Conservation (phyloP, 2,329 filamentous ascomycete genomes). For the Ceratocystis ficicola region DNA sequence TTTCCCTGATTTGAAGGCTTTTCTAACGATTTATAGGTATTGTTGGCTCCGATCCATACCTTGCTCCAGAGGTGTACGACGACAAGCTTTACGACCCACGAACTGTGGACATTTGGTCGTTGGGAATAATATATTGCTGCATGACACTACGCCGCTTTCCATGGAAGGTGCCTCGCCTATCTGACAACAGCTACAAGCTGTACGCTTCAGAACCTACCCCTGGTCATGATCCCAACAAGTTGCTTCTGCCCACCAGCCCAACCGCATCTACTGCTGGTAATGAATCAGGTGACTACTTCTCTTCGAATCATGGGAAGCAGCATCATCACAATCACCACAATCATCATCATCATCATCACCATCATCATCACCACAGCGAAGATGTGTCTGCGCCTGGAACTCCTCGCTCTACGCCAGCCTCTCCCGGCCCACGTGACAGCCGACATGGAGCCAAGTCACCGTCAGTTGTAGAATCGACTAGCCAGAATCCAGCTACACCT, state of each 20-base stretch:
- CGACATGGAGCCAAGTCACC: conserved; percentile 18
- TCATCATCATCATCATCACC: conserved; percentile 1
- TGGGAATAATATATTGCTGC: conserved; percentile 97
- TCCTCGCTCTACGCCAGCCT: conserved; percentile 16
- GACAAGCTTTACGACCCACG: conserved; percentile 86
- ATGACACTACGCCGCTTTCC: conserved; percentile 93
- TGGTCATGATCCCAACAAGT: conserved; percentile 48
- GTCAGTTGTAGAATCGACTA: conserved; percentile 16
- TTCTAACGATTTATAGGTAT: conserved; percentile 36
- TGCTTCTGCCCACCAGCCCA: conserved; percentile 38
- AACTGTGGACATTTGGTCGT: conserved; percentile 91
- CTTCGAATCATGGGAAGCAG: conserved; percentile 15
- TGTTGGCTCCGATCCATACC: conserved; percentile 81
- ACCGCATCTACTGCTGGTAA: conserved; percentile 26
- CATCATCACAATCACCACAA: conserved; percentile 5
- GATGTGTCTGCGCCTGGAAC: conserved; percentile 10
- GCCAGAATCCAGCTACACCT: conserved; percentile 20
- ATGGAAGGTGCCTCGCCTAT: conserved; percentile 86
- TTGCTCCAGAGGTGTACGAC: conserved; percentile 94
- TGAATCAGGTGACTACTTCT: conserved; percentile 16
- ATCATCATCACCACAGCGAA: conserved; percentile 3
- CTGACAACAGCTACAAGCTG: conserved; percentile 88
- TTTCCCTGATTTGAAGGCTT: not conserved
- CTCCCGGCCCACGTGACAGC: conserved; percentile 12
- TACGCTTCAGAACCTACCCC: conserved; percentile 79